Evolutionary conservation across 164 flowering plant species (phyloP).

Genomic region (grape (Vitis vinifera)): ASM3070453v1 NC_081823.1:25328001-25328500

Average conservation of each 20-base stretch:
- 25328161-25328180: slow-evolving; percentile 16
- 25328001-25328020: too few species aligned
- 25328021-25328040: too few species aligned
- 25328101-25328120: too few species aligned
- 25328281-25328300: too few species aligned
- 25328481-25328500: slow-evolving; percentile 23
- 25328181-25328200: slow-evolving; percentile 3
- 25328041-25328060: too few species aligned
- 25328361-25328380: neutral
- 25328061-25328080: too few species aligned
- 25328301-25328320: too few species aligned
- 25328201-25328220: slow-evolving; percentile 9
- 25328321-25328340: too few species aligned
- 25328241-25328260: slow-evolving; percentile 24
- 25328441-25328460: slow-evolving; percentile 21
- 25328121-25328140: slow-evolving; percentile 5
- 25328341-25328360: too few species aligned
- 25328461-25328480: slow-evolving; percentile 21
- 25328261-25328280: slow-evolving; percentile 3
- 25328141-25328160: slow-evolving; percentile 19
- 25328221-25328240: neutral
- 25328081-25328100: too few species aligned
- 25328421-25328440: slow-evolving; percentile 19
- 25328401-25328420: slow-evolving; percentile 2
- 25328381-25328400: slow-evolving; percentile 1